Percentiles rank a stretch among this genome's conserved stretches.
phyloP scores from a whole-genome alignment of 768 basidiomycete genomes.

The Boletellus emodensis region DNA sequence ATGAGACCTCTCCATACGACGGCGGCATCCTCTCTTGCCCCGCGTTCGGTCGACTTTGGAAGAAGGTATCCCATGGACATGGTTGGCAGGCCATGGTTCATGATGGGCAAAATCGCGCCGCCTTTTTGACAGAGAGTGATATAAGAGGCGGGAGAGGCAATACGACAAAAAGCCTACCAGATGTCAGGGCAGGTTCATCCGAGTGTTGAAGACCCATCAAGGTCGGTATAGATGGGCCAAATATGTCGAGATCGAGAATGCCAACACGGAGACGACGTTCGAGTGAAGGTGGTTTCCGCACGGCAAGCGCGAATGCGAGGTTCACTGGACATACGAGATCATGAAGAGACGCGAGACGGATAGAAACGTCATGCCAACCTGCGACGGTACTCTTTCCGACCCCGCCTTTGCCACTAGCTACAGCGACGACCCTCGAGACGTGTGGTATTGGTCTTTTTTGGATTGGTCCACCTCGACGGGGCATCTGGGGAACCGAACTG shows the following conservation, averaged over 20 bases:
- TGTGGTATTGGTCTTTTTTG: constrained; percentile 59
- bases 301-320: constrained; percentile 70
- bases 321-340: constrained; percentile 50
- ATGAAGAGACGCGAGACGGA: constrained; percentile 3
- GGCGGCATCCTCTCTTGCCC: constrained; percentile 63
- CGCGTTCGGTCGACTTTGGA: constrained; percentile 46
- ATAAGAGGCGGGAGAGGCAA: neutral
- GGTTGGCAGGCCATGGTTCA: constrained; percentile 84
- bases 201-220: constrained; percentile 82
- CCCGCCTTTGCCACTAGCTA: constrained; percentile 93
- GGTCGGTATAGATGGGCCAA: constrained; percentile 91
- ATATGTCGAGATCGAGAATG: constrained; percentile 90
- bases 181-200: constrained; percentile 75
- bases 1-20: constrained; percentile 96
- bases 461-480: constrained; percentile 51
- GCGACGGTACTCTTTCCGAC: constrained; percentile 95
- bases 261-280: constrained; percentile 63
- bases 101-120: constrained; percentile 76
- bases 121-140: constrained; percentile 34
- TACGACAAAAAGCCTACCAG: constrained; percentile 41
- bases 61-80: constrained; percentile 99
- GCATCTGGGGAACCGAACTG: constrained; percentile 52
- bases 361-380: constrained; percentile 42
- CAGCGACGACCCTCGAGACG: constrained; percentile 76
- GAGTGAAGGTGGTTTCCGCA: constrained; percentile 33